Conservation (phyloP, 495 filamentous ascomycete genomes). For the Platismatia glauca region DNA sequence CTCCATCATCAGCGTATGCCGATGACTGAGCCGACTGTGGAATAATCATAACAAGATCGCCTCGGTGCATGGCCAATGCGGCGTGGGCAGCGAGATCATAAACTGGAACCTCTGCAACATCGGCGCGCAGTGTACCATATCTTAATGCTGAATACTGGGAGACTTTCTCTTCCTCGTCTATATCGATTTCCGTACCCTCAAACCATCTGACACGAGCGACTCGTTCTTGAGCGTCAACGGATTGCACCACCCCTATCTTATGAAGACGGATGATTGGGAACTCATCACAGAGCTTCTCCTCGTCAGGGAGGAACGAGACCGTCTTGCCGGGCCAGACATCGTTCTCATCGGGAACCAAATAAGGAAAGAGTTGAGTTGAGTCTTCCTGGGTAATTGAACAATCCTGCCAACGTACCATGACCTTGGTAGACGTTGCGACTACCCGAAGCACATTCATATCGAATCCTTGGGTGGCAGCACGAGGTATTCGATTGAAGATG, state of each 20-base stretch:
- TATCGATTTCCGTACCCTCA: slow-evolving; percentile 32
- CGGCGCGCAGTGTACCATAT: slow-evolving; percentile 35
- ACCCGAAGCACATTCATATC: slow-evolving; percentile 50
- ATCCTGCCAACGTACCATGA: slow-evolving; percentile 54
- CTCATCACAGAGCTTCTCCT: slow-evolving; percentile 10
- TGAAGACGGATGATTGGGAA: slow-evolving; percentile 1
- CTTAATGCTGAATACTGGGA: slow-evolving; percentile 28
- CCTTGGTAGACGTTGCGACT: slow-evolving; percentile 35
- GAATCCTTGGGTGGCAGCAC: slow-evolving; percentile 44
- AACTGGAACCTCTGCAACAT: slow-evolving; percentile 43
- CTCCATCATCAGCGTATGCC: not conserved
- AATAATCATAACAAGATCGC: slow-evolving; percentile 44
- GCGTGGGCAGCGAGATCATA: slow-evolving; percentile 46
- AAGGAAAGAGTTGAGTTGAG: slow-evolving; percentile 36
- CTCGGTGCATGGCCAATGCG: slow-evolving; percentile 35
- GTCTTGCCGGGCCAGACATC: slow-evolving; percentile 54
- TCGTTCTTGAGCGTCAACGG: slow-evolving; percentile 42
- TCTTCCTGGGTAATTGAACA: slow-evolving; percentile 38
- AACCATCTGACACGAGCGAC: slow-evolving; percentile 52
- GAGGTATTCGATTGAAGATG: slow-evolving; percentile 35
- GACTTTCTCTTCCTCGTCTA: slow-evolving; percentile 29
- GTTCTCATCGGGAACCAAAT: slow-evolving; percentile 42
- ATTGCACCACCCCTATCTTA: slow-evolving; percentile 51
- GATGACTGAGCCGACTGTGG: slow-evolving; percentile 24
- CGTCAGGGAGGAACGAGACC: slow-evolving; percentile 39